A percentile compares a stretch with the other conserved stretches of the same genome.
These are phyloP conservation scores for Myrica gale DNA, from an alignment of 306 rosid species.

Conservation along the genomic window DNA sequence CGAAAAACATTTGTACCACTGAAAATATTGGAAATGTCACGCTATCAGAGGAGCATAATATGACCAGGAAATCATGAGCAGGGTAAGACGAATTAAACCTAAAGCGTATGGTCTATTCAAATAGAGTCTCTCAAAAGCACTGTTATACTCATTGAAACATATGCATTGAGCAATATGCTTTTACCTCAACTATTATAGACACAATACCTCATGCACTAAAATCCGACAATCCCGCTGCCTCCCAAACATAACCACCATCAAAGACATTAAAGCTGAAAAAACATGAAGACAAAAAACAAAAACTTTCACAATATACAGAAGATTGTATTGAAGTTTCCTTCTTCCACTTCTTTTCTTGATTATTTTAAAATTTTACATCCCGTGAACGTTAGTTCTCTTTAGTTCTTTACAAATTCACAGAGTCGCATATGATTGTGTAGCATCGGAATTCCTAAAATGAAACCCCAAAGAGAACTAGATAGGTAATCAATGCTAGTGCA, in stretches of 20 bases:
- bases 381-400: neutral
- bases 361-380: neutral
- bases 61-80: neutral
- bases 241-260: neutral
- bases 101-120: neutral
- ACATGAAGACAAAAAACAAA: neutral
- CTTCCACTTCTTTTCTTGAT: neutral
- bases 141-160: neutral
- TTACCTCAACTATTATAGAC: neutral
- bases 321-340: neutral
- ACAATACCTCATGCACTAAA: neutral
- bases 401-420: neutral
- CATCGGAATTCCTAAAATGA: neutral
- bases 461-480: neutral
- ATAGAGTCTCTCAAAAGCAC: neutral
- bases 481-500: neutral
- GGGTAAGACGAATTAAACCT: neutral
- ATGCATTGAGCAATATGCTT: neutral
- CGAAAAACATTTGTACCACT: constrained; percentile 50
- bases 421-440: neutral
- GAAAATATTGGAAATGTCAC: constrained; percentile 32
- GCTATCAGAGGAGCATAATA: constrained; percentile 8
- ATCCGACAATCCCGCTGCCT: neutral
- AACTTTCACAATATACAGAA: neutral
- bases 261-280: neutral